A percentile compares a stretch with the other conserved stretches of the same genome.
Conservation (phyloP, 2,329 filamentous ascomycete species). For the Pseudonectria foliicola region DNA sequence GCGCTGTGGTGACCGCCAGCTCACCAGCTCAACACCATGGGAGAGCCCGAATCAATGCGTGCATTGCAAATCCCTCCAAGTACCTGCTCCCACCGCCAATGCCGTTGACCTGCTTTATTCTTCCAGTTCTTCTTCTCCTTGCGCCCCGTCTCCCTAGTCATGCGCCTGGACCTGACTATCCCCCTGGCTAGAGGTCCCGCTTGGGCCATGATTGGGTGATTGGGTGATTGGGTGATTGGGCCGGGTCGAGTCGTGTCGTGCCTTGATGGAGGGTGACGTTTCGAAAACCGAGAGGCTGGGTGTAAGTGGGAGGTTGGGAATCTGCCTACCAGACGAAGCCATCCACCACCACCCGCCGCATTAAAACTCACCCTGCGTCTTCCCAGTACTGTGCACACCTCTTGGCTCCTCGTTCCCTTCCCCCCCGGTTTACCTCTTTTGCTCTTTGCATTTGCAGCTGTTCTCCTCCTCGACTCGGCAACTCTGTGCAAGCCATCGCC, state of each 20-base stretch:
- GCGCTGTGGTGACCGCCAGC: too few relatives aligned
- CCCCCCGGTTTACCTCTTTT: slow-evolving; percentile 6
- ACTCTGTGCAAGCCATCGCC: too few relatives aligned
- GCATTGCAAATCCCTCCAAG: too few relatives aligned
- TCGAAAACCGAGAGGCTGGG: slow-evolving; percentile 25
- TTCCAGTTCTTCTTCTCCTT: too few relatives aligned
- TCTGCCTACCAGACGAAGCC: slow-evolving; percentile 12
- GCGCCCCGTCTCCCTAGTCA: too few relatives aligned
- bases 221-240: not conserved
- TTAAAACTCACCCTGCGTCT: slow-evolving; percentile 27
- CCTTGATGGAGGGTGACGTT: slow-evolving; percentile 11
- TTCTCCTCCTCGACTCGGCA: too few relatives aligned
- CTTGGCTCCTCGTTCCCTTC: slow-evolving; percentile 11
- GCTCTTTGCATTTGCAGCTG: slow-evolving; percentile 1
- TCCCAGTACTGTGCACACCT: slow-evolving; percentile 15
- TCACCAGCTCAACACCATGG: too few relatives aligned
- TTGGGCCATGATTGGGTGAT: not conserved
- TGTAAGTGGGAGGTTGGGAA: slow-evolving; percentile 32
- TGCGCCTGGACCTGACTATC: too few relatives aligned
- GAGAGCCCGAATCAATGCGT: not conserved
- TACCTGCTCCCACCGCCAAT: too few relatives aligned
- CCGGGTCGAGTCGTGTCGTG: slow-evolving; percentile 4
- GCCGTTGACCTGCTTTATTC: too few relatives aligned
- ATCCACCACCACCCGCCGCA: slow-evolving; percentile 17
- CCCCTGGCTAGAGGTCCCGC: too few relatives aligned